A percentile compares a stretch with the other conserved stretches of the same genome.
These are phyloP conservation scores for Scheffersomyces titani DNA, from an alignment of 1,139 yeast genomes.

Conservation along the genomic window DNA sequence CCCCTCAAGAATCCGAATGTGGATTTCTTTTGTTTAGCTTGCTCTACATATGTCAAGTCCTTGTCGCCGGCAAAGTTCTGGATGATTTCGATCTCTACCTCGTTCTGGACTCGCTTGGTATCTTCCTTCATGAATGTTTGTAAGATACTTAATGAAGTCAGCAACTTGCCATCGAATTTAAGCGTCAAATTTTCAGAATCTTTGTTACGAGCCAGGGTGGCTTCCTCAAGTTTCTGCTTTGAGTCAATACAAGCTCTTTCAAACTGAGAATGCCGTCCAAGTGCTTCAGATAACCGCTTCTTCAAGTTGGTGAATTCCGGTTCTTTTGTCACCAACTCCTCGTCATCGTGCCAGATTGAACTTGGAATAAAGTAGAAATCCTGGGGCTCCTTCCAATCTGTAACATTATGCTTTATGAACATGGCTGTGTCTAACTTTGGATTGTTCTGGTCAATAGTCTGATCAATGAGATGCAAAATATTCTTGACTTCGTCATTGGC, in stretches of 20 bases:
- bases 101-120: constrained; percentile 67
- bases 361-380: constrained; percentile 88
- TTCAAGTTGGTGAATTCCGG: constrained; percentile 69
- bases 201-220: constrained; percentile 34
- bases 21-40: constrained; percentile 50
- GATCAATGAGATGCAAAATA: constrained; percentile 54
- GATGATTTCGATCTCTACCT: constrained; percentile 88
- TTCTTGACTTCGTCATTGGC: constrained; percentile 54
- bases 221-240: constrained; percentile 55
- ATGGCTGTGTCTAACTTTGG: constrained; percentile 82
- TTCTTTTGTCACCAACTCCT: constrained; percentile 63
- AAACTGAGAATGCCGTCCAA: constrained; percentile 44
- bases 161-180: constrained; percentile 57
- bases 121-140: constrained; percentile 74
- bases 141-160: constrained; percentile 55
- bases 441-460: constrained; percentile 66
- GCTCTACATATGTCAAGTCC: constrained; percentile 57
- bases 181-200: constrained; percentile 34
- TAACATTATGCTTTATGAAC: constrained; percentile 85
- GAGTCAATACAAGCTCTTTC: constrained; percentile 47
- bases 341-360: constrained; percentile 97
- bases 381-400: constrained; percentile 80
- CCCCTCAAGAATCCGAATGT: constrained; percentile 52
- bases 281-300: constrained; percentile 53
- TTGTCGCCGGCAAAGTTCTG: constrained; percentile 82